Conservation (phyloP, 1,284 basidiomycete genomes). For the Coniophora puteana region DNA sequence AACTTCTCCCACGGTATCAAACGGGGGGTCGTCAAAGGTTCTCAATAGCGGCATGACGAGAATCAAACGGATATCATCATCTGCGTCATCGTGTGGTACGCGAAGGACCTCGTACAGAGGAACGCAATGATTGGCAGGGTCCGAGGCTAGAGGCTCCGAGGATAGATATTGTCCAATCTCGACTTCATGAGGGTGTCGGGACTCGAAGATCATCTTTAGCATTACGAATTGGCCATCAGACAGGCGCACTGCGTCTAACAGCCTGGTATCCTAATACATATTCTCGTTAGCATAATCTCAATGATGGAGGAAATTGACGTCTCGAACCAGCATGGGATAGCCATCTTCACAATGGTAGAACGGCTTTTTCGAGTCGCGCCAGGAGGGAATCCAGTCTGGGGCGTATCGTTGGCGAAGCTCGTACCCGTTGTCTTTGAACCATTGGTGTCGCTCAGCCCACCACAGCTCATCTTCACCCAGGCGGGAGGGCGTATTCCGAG, state of each 20-base stretch:
- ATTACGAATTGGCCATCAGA: slow-evolving; percentile 20
- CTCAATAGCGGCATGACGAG: slow-evolving; percentile 26
- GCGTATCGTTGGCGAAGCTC: slow-evolving; percentile 31
- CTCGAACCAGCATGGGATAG: slow-evolving; percentile 7
- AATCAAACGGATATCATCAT: slow-evolving; percentile 12
- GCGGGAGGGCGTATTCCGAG: no score
- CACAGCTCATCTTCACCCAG: slow-evolving; percentile 12
- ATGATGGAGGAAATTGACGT: slow-evolving; percentile 1
- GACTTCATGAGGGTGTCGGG: slow-evolving; percentile 15
- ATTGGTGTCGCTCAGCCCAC: slow-evolving; percentile 26
- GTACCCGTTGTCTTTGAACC: slow-evolving; percentile 29
- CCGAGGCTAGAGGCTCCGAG: slow-evolving; percentile 8
- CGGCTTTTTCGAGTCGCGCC: slow-evolving; percentile 16
- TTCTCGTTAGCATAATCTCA: slow-evolving; percentile 10
- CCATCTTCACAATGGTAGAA: slow-evolving; percentile 18
- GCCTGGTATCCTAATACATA: no score
- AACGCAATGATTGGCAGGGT: slow-evolving; percentile 26
- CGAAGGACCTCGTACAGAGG: slow-evolving; percentile 23
- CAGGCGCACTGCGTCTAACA: slow-evolving; percentile 26
- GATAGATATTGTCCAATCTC: slow-evolving; percentile 16
- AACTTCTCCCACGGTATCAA: slow-evolving; percentile 26
- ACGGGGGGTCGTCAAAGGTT: slow-evolving; percentile 14
- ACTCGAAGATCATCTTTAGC: slow-evolving; percentile 18
- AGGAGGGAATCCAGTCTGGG: slow-evolving; percentile 34
- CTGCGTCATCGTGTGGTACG: slow-evolving; percentile 11